Base-by-base conservation (phyloP, 805 yeast genomes). In the Yarrowia sp. region DNA sequence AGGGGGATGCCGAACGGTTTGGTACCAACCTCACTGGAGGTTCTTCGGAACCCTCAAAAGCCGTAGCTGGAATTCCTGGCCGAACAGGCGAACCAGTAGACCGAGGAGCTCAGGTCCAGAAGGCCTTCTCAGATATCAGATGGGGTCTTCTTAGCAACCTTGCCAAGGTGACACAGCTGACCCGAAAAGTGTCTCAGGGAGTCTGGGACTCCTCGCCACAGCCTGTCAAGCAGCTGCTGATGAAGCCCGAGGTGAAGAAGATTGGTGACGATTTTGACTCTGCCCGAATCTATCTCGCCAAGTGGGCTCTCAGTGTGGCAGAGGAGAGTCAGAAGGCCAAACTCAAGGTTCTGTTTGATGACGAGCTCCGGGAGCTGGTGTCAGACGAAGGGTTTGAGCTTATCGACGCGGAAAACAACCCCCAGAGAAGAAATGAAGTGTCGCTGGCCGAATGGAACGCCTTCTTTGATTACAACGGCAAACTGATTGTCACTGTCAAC, bases 251-350 rank as follows among this genome's bases (percentile, higher is more conserved):
- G 73, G 96, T 94, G 13, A 84, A 83, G 72, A 85, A 83, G 68
- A 85, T 94, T 33, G 91, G 95, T 69, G 90, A 91, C 70, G 98
- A 94, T 70, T 95, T 93, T 75, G 98, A 93, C 74, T 87, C 94
- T 64, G 98, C 98, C 0, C 84, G 93, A 66, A 89, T 92, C 4
- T 94, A 92, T 76, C 81, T 94, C 69, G 98, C 98, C 5, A 93
- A 92, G 79, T 95, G 98, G 98, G 98, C 98, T 0, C 84, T 91
- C 72, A 91, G 91, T 36, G 95, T 95, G 10, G 95, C 94, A 72
- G 93, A 92, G 73, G 96, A 94, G 76, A 95, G 97, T 1, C 92
- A 87, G 71, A 84, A 85, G 68, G 77, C 81, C 73, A 79, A 76
- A 69, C 76, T 75, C 38, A 72, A 74, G 47, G 74, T 80, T 34